Conservation (phyloP, 2,329 filamentous ascomycete genomes). For the Chaetomium strumarium region DNA sequence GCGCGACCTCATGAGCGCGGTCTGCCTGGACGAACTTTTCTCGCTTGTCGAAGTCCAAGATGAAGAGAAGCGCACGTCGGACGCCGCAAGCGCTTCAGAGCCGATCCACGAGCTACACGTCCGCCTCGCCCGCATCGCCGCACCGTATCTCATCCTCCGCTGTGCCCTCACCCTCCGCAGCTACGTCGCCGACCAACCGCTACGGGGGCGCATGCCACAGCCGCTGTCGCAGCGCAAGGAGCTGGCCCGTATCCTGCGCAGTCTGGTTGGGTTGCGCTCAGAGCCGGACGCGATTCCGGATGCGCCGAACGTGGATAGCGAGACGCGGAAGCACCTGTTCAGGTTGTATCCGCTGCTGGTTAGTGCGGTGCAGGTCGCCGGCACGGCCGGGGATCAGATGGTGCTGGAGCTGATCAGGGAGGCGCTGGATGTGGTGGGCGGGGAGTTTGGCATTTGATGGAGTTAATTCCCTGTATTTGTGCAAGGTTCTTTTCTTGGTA, state of each 20-base stretch:
- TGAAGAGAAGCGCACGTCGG: constrained; percentile 29
- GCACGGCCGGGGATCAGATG: constrained; percentile 52
- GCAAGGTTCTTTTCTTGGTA: background rate
- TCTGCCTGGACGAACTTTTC: constrained; percentile 75
- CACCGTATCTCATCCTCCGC: constrained; percentile 77
- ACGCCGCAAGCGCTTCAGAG: constrained; percentile 31
- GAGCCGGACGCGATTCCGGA: constrained; percentile 64
- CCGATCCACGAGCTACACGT: constrained; percentile 42
- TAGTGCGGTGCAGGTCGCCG: constrained; percentile 54
- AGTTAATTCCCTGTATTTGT: background rate
- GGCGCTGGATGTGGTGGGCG: constrained; percentile 57
- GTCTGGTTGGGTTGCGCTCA: constrained; percentile 61
- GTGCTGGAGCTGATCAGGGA: constrained; percentile 52
- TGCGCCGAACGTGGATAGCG: constrained; percentile 45
- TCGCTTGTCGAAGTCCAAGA: constrained; percentile 54
- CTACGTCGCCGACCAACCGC: constrained; percentile 85
- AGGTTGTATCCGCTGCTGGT: constrained; percentile 74
- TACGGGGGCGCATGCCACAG: constrained; percentile 84
- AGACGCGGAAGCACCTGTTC: constrained; percentile 67
- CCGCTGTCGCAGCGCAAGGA: constrained; percentile 76
- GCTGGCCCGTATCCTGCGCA: constrained; percentile 62
- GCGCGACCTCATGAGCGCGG: constrained; percentile 69
- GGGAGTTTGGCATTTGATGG: constrained; percentile 40
- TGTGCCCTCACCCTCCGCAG: constrained; percentile 73
- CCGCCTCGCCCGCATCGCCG: constrained; percentile 66